Base-by-base conservation (phyloP, 2,329 filamentous ascomycete species). In the Paecilomyces sp. region DNA sequence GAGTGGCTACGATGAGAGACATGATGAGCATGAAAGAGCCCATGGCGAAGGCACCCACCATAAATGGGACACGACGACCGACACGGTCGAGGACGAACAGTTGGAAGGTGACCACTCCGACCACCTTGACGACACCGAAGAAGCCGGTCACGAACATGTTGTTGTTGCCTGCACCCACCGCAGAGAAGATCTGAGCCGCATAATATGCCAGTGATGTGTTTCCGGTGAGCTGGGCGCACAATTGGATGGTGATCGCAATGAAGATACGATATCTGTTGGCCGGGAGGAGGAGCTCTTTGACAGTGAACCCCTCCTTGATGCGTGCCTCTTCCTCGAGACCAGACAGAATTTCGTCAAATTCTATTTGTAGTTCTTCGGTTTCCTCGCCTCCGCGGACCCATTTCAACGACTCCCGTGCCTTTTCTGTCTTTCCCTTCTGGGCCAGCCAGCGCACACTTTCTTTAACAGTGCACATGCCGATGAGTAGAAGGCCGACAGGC, bases 201-300 rank as follows among this genome's bases (percentile, higher is more conserved):
- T 80, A 83, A 63, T 82, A 82, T 2, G 80, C 80, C 24, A 83
- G 67, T 0, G 78, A 79, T 0, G 80, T 83, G 59, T 80, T 82
- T 41, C 80, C 80, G 1, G 80, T 82, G 12, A 82, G 68, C 67
- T 83, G 80, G 5, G 72, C 71, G 69, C 75, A 76, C 28, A 81
- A 77, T 59, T 83, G 80, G 13, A 82, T 78, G n/a, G 79, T 76
- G 57, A 83, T 72, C 15, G 80, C 76, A 28, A 82, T 70, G 62
- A 81, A 73, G 57, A 83, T 72, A 13, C 81, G 77, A 62, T 76
- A 77, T 25, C 81, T 72, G 65, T 82, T 82, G 4, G 72, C 75
- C 0, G 79, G 79, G 18, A 79, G 72, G 7, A 80, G 70, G 3
- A 76, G 67, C 64, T 83, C 80, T 57, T 74, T 80, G 69, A 76